phyloP scores from a whole-genome alignment of 345 rosid species.

The Linum tenue region DNA sequence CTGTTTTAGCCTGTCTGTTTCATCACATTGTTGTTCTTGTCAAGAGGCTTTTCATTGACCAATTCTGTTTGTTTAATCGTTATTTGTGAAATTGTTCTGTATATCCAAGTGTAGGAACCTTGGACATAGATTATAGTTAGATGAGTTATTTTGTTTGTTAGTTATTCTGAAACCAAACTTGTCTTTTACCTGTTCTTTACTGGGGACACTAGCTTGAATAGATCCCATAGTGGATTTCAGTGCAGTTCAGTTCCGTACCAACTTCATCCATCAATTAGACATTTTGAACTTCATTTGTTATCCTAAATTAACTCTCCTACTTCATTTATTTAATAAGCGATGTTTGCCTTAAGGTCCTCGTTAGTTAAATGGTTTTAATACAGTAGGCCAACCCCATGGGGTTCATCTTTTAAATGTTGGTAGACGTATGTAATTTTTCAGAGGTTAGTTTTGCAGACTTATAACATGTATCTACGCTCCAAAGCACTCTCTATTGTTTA shows the following conservation, averaged over 20 bases:
- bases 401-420: not conserved
- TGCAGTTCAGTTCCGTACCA: not conserved
- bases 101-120: not conserved
- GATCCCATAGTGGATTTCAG: not conserved
- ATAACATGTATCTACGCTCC: slow-evolving; percentile 52
- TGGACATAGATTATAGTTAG: not conserved
- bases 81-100: not conserved
- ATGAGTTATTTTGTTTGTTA: too few species aligned
- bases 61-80: not conserved
- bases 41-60: not conserved
- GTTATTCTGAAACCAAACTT: too few species aligned
- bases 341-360: not conserved
- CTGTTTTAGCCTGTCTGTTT: not conserved
- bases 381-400: not conserved
- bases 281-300: not conserved
- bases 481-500: slow-evolving; percentile 81
- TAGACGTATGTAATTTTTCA: slow-evolving; percentile 10
- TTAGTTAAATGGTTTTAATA: not conserved
- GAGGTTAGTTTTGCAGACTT: slow-evolving; percentile 40
- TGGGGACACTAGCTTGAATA: not conserved
- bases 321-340: not conserved
- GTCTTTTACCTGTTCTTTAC: too few species aligned
- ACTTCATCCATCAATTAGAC: not conserved
- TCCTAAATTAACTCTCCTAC: not conserved
- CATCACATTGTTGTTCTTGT: not conserved